Percentiles rank a stretch among this genome's conserved stretches.
Conservation (phyloP, 768 basidiomycete species). For the Boletus rubroflammeus region DNA sequence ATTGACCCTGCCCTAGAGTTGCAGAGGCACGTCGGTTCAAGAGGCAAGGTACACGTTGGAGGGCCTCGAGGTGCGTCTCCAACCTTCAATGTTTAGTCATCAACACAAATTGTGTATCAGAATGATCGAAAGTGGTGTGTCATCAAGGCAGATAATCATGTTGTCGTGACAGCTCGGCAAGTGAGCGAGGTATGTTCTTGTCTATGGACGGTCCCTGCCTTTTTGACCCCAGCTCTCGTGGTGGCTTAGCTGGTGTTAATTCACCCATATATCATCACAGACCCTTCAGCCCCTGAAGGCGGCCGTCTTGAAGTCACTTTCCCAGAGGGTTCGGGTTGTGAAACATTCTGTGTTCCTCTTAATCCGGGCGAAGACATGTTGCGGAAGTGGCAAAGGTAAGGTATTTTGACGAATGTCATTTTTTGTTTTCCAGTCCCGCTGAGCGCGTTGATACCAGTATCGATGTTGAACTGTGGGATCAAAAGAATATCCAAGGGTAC, state of each 20-base stretch:
- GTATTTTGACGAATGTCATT: neutral
- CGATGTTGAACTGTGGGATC: slow-evolving; percentile 48
- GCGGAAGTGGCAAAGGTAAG: slow-evolving; percentile 56
- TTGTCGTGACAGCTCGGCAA: slow-evolving; percentile 66
- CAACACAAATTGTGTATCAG: slow-evolving; percentile 33
- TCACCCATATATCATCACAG: slow-evolving; percentile 48
- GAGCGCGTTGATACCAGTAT: slow-evolving; percentile 37
- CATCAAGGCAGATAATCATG: slow-evolving; percentile 50
- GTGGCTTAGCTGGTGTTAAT: slow-evolving; percentile 61
- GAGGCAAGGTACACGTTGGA: slow-evolving; percentile 53
- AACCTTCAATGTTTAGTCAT: slow-evolving; percentile 2
- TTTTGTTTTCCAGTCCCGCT: neutral
- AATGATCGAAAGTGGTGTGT: slow-evolving; percentile 72
- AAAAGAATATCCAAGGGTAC: slow-evolving; percentile 57
- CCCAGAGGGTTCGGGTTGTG: slow-evolving; percentile 55
- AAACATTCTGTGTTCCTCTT: slow-evolving; percentile 57
- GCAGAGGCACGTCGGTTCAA: slow-evolving; percentile 60
- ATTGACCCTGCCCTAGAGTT: slow-evolving; percentile 49
- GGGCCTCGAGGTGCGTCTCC: slow-evolving; percentile 59
- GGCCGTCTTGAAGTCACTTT: slow-evolving; percentile 55
- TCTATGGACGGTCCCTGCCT: neutral
- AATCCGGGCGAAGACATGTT: slow-evolving; percentile 48
- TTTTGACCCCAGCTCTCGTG: neutral
- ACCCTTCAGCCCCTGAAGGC: slow-evolving; percentile 42
- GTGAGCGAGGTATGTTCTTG: slow-evolving; percentile 45